Conservation (phyloP, 2,329 filamentous ascomycete genomes). For the Aspergillus spinulosporus region DNA sequence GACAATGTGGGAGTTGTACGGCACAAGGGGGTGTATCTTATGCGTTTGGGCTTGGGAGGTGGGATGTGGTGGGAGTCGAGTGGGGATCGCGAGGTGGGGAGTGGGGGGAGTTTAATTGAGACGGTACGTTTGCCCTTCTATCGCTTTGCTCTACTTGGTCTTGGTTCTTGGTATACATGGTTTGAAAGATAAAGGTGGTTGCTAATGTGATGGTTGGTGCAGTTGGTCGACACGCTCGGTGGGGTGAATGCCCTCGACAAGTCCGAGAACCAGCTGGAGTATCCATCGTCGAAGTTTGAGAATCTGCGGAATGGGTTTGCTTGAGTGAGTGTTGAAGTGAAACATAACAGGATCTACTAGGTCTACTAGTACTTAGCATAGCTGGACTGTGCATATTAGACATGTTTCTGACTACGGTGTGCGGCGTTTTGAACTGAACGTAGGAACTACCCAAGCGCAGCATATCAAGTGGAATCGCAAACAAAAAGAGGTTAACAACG, state of each 20-base stretch:
- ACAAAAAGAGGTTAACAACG: too few relatives aligned
- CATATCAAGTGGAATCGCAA: too few relatives aligned
- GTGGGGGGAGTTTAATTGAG: conserved; percentile 64
- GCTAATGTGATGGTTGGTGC: background rate
- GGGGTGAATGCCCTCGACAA: conserved; percentile 5
- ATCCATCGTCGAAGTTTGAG: conserved; percentile 14
- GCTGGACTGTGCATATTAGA: too few relatives aligned
- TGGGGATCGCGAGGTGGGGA: conserved; percentile 63
- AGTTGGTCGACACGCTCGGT: conserved; percentile 15
- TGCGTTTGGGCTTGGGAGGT: conserved; percentile 68
- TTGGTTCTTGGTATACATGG: background rate
- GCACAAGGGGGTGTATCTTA: conserved; percentile 72
- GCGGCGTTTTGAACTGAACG: too few relatives aligned
- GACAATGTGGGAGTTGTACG: conserved; percentile 68
- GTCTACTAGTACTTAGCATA: too few relatives aligned
- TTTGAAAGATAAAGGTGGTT: background rate
- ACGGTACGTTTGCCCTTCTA: conserved; percentile 40
- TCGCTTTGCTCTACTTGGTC: background rate
- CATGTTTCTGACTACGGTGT: too few relatives aligned
- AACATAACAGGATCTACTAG: background rate
- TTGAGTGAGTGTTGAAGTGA: background rate
- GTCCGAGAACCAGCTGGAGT: conserved; percentile 16
- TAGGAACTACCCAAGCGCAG: too few relatives aligned
- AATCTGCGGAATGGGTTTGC: conserved; percentile 15
- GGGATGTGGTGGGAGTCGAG: conserved; percentile 98